Percentiles rank a stretch among this genome's conserved stretches.
Conservation (phyloP, 345 rosid species). For the Bruguiera gymnorhiza region DNA sequence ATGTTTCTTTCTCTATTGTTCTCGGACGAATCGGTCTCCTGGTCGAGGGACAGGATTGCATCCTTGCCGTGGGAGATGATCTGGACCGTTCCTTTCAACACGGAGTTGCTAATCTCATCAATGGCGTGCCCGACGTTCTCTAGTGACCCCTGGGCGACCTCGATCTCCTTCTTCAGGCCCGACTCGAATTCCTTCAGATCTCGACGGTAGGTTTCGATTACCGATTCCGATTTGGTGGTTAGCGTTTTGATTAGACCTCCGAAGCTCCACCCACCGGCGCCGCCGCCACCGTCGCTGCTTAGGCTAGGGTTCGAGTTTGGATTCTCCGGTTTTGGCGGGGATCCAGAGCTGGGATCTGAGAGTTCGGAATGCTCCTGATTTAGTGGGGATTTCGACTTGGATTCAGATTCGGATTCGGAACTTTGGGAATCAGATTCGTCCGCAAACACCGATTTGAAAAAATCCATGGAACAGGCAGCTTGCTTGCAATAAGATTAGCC, state of each 20-base stretch:
- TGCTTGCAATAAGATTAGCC: not conserved
- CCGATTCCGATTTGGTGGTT: constrained; percentile 65
- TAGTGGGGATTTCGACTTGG: not conserved
- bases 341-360: constrained; percentile 12
- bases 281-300: not conserved
- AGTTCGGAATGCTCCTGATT: not conserved
- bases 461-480: not conserved
- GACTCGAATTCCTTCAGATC: constrained; percentile 75
- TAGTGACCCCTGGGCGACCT: constrained; percentile 76
- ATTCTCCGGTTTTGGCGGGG: not conserved
- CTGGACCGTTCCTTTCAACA: constrained; percentile 66
- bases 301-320: not conserved
- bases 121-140: constrained; percentile 56
- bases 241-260: constrained; percentile 61
- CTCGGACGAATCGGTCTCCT: constrained; percentile 56
- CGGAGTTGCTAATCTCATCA: constrained; percentile 62
- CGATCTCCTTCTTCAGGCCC: constrained; percentile 75
- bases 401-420: not conserved
- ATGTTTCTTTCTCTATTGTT: constrained; percentile 24
- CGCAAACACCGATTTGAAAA: constrained; percentile 2
- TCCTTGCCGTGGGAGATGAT: constrained; percentile 84
- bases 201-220: constrained; percentile 69
- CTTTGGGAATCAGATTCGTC: constrained; percentile 30
- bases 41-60: constrained; percentile 57
- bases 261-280: constrained; percentile 46